Evolutionary conservation across 805 yeast genomes (phyloP), one percentile per base, ranked within the genome.

Genomic region (Candida incommunis): DNA sequence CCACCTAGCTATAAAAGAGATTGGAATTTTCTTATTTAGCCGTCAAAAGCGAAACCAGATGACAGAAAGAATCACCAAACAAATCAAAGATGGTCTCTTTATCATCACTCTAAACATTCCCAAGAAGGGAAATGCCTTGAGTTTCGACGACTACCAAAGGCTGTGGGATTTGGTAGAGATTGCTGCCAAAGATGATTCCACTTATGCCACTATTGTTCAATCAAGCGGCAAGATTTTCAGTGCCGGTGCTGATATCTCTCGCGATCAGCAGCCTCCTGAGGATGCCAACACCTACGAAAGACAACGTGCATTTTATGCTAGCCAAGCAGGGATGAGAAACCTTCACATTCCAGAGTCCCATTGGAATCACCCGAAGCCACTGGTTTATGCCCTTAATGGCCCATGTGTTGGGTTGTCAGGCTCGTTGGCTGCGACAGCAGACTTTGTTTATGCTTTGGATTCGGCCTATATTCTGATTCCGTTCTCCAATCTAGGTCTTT

Each of bases 391-490:
- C 2, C 67, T 86, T 46, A 86, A 86, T 58, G 96, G 96, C 0
- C 95, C 96, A 0, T 94, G 77, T 3, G 72, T 86, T 47, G 96
- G 96, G 0, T 69, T 86, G 47, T 67, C 78, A 25, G 76, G 88
- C 2, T 86, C 87, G 0, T 60, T 86, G 44, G 78, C 84, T 11
- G 74, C 80, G n/a, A 64, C 82, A 45, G 76, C 82, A 61, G 96
- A 86, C 62, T 68, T 86, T 48, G 69, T 86, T 7, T 85, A 83
- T 57, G 79, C 80, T 11, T 73, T 70, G 51, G 66, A 70, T 29
- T 71, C 75, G 42, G 73, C 77, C 48, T 77, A 63, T 55, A 56
- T 85, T 49, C 71, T 79, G 55, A 71, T 78, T 13, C 95, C 96
- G 3, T 86, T 86, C 62, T 76, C 87, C 40, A 81, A 80, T 57